Percentiles rank a stretch among this genome's conserved stretches.
These are phyloP conservation scores for Rhizopogon rudus DNA, from an alignment of 768 basidiomycete species.

Conservation along the genomic window DNA sequence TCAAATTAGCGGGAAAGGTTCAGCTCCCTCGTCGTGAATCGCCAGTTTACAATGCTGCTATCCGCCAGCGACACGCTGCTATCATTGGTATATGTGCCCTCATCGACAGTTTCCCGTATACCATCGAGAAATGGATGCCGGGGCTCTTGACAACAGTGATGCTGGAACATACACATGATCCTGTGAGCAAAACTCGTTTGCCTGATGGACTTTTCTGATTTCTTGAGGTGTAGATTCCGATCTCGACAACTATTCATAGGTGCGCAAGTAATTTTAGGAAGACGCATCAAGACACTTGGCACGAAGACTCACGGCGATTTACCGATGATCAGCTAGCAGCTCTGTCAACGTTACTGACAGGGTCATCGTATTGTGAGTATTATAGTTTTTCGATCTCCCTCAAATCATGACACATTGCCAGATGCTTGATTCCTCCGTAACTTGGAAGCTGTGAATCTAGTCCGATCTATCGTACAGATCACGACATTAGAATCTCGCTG, in stretches of 20 bases:
- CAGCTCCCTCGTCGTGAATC: constrained; percentile 62
- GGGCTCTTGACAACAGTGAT: constrained; percentile 73
- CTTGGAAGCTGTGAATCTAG: neutral
- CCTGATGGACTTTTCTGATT: constrained; percentile 7
- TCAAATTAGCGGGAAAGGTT: constrained; percentile 64
- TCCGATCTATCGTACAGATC: neutral
- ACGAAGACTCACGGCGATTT: constrained; percentile 83
- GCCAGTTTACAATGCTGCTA: constrained; percentile 59
- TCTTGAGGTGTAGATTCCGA: constrained; percentile 52
- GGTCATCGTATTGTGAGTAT: constrained; percentile 74
- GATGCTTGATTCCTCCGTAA: constrained; percentile 4
- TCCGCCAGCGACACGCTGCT: constrained; percentile 82
- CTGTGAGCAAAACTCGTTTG: constrained; percentile 34
- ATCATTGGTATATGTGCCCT: constrained; percentile 86
- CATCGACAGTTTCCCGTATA: constrained; percentile 92
- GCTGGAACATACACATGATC: constrained; percentile 83
- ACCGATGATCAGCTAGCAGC: constrained; percentile 79
- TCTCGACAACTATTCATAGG: constrained; percentile 77
- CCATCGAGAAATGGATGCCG: constrained; percentile 89
- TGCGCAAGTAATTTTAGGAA: constrained; percentile 78
- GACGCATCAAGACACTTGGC: constrained; percentile 88
- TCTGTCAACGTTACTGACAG: constrained; percentile 78
- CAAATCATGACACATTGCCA: neutral
- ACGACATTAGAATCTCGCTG: neutral
- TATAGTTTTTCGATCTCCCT: constrained; percentile 9